phyloP scores from a whole-genome alignment of 176 grass and related monocot genomes.

The Aegilops sharonensis region DNA sequence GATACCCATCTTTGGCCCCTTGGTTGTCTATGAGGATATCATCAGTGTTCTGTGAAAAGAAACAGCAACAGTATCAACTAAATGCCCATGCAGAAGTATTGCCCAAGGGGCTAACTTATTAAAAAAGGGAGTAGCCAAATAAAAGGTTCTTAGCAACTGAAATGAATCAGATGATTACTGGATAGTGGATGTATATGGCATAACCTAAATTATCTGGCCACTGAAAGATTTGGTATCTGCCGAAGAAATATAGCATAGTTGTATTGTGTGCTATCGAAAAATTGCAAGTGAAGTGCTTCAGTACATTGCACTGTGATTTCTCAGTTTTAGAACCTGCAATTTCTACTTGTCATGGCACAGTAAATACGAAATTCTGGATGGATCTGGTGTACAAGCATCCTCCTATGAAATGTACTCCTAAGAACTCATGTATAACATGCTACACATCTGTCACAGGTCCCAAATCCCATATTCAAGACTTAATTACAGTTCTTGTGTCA shows the following conservation, averaged over 20 bases:
- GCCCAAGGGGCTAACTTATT: not conserved
- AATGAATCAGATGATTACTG: not conserved
- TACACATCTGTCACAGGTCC: not conserved
- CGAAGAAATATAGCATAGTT: constrained; percentile 4
- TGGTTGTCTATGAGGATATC: constrained; percentile 56
- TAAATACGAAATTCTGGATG: constrained; percentile 11
- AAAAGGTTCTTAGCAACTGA: not conserved
- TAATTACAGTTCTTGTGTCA: not conserved
- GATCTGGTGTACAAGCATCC: constrained; percentile 18
- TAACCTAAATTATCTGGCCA: not conserved
- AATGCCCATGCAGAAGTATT: constrained; percentile 12
- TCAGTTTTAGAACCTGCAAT: constrained; percentile 8
- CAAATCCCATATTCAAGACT: constrained; percentile 2
- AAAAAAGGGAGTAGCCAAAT: not conserved
- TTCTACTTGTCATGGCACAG: constrained; percentile 5
- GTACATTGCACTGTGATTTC: not conserved
- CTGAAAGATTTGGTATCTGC: not conserved
- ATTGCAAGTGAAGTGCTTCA: not conserved
- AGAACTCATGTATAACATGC: constrained; percentile 7
- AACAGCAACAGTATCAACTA: constrained; percentile 17
- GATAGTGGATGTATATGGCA: not conserved
- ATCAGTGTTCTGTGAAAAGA: constrained; percentile 34
- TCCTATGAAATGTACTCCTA: constrained; percentile 3
- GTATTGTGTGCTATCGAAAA: not conserved
- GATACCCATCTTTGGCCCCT: constrained; percentile 36